Conservation (phyloP, 2,329 filamentous ascomycete genomes). For the Paecilomyces formosus region DNA sequence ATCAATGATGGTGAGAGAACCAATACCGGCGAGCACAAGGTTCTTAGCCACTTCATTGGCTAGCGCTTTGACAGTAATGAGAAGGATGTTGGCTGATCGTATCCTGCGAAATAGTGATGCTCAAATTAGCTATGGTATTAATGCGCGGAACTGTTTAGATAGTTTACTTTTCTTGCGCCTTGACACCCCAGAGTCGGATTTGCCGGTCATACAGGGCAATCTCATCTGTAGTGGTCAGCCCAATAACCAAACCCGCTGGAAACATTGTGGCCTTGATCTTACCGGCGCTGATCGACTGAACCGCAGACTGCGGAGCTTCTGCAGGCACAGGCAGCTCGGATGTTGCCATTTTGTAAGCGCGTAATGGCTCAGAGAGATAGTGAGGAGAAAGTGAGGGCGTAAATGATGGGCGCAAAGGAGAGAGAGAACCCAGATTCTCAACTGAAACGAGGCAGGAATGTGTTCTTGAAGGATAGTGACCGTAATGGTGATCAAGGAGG, state of each 20-base stretch:
- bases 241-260: not conserved
- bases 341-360: not conserved
- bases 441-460: not conserved
- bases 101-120: constrained; percentile 49
- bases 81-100: constrained; percentile 77
- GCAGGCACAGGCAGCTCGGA: constrained; percentile 11
- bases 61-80: constrained; percentile 80
- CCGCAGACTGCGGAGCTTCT: constrained; percentile 12
- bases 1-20: constrained; percentile 83
- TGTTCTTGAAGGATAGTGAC: not conserved
- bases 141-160: not conserved
- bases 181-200: constrained; percentile 93
- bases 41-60: constrained; percentile 97
- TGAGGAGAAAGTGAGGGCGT: not conserved
- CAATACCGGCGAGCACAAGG: constrained; percentile 86
- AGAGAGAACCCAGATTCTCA: not conserved
- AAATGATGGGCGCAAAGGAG: not conserved
- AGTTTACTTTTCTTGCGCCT: constrained; percentile 69
- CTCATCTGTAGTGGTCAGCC: constrained; percentile 58
- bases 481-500: not conserved
- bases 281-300: constrained; percentile 28
- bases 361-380: not conserved
- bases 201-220: constrained; percentile 96
- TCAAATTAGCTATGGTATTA: not conserved
- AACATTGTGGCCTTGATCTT: constrained; percentile 1